A percentile compares a stretch with the other conserved stretches of the same genome.
Conservation (phyloP, 176 grass and related monocot genomes). For the Phyllostachys edulis region DNA sequence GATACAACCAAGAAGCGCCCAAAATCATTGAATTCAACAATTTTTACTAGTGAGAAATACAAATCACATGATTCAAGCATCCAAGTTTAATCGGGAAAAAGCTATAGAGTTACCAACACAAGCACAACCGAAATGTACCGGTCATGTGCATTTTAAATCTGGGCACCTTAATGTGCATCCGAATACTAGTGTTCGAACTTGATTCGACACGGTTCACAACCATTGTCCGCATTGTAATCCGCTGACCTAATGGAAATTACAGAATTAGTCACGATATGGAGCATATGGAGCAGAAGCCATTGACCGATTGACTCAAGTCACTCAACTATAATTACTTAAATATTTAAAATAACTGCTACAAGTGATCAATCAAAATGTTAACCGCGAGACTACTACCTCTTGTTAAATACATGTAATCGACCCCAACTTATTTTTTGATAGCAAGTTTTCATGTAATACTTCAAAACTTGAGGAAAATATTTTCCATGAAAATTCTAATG, state of each 20-base stretch:
- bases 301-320: neutral
- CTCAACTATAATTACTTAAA: slow-evolving; percentile 12
- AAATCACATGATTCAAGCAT: slow-evolving; percentile 24
- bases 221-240: slow-evolving; percentile 2
- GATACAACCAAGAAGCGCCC: neutral
- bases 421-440: neutral
- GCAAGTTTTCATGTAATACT: neutral
- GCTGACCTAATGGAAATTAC: slow-evolving; percentile 14
- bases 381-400: neutral
- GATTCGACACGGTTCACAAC: neutral
- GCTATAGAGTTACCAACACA: slow-evolving; percentile 14
- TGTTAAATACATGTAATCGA: neutral
- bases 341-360: neutral
- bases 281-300: neutral
- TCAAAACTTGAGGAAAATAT: neutral
- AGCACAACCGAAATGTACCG: slow-evolving; percentile 20
- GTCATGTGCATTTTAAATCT: slow-evolving; percentile 6
- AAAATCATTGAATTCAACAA: neutral
- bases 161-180: neutral
- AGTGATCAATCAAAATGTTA: slow-evolving; percentile 4
- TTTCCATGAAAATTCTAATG: too few species aligned
- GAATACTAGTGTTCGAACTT: slow-evolving; percentile 14
- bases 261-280: slow-evolving; percentile 20
- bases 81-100: neutral
- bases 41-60: slow-evolving; percentile 16